phyloP scores from a whole-genome alignment of 2,329 filamentous ascomycete genomes.

The Hypocrella siamensis region DNA sequence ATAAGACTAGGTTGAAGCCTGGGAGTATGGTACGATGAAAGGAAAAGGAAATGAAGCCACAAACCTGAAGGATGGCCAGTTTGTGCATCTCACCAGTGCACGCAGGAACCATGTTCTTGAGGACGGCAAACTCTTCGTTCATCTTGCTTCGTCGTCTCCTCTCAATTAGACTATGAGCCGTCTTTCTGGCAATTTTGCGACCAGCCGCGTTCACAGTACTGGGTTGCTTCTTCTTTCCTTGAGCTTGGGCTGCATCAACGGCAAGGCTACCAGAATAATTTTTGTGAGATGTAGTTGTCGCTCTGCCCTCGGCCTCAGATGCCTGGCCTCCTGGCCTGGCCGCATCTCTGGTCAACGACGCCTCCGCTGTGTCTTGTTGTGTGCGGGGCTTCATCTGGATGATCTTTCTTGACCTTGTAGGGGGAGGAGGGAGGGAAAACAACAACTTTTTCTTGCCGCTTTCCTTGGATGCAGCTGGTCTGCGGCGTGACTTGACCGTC shows the following conservation, averaged over 20 bases:
- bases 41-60: constrained; percentile 8
- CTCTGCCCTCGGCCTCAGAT: constrained; percentile 1
- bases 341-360: constrained; percentile 10
- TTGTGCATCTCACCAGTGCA: constrained; percentile 99
- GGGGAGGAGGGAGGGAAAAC: constrained; percentile 79
- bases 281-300: background rate
- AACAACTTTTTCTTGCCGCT: constrained; percentile 33
- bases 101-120: constrained; percentile 92
- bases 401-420: constrained; percentile 84
- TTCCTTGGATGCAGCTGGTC: constrained; percentile 28
- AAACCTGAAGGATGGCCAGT: constrained; percentile 79
- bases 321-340: constrained; percentile 9
- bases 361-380: constrained; percentile 19
- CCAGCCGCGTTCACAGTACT: constrained; percentile 67
- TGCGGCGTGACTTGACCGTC: constrained; percentile 36
- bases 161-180: constrained; percentile 91
- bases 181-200: constrained; percentile 91
- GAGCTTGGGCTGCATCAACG: constrained; percentile 5
- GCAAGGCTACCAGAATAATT: background rate
- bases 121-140: constrained; percentile 91
- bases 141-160: constrained; percentile 82
- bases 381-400: constrained; percentile 82
- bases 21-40: no score
- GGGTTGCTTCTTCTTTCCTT: constrained; percentile 60
- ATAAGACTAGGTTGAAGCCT: no score